These are phyloP conservation scores for Panicum miliaceum DNA, from an alignment of 176 grass and related monocot species.

Conservation along the genomic window DNA sequence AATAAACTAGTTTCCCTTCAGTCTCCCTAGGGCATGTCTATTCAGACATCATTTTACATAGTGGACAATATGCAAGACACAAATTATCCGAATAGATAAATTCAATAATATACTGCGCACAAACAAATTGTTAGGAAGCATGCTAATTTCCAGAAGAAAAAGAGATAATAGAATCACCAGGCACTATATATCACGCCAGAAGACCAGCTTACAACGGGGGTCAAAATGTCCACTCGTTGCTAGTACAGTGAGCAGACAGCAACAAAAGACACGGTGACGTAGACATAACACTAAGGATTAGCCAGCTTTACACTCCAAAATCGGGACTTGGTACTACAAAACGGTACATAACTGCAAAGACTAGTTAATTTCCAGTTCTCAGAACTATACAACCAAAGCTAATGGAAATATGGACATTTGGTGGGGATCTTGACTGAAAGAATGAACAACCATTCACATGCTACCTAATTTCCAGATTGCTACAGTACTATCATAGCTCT, in stretches of 20 bases:
- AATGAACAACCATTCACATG: conserved; percentile 50
- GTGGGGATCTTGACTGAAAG: conserved; percentile 30
- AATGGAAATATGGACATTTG: conserved; percentile 52
- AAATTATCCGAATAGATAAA: not conserved
- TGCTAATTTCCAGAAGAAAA: not conserved
- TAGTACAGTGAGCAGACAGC: conserved; percentile 30
- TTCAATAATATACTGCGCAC: not conserved
- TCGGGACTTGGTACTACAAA: conserved; percentile 30
- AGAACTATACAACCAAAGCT: conserved; percentile 58
- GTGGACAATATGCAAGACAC: not conserved
- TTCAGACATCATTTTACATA: not conserved
- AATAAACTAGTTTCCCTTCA: not conserved
- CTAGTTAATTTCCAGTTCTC: conserved; percentile 39
- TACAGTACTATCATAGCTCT: conserved; percentile 65
- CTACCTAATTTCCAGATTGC: conserved; percentile 53
- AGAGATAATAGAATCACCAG: not conserved
- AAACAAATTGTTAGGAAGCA: not conserved
- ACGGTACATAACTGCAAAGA: conserved; percentile 20
- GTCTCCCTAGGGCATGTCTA: not conserved
- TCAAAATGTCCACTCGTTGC: not conserved
- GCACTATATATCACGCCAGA: conserved; percentile 10
- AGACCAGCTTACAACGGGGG: not conserved
- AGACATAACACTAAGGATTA: conserved; percentile 36
- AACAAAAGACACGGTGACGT: conserved; percentile 24
- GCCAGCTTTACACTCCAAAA: conserved; percentile 58